phyloP scores from a whole-genome alignment of 805 yeast species.

The Ogataea pignaliae region DNA sequence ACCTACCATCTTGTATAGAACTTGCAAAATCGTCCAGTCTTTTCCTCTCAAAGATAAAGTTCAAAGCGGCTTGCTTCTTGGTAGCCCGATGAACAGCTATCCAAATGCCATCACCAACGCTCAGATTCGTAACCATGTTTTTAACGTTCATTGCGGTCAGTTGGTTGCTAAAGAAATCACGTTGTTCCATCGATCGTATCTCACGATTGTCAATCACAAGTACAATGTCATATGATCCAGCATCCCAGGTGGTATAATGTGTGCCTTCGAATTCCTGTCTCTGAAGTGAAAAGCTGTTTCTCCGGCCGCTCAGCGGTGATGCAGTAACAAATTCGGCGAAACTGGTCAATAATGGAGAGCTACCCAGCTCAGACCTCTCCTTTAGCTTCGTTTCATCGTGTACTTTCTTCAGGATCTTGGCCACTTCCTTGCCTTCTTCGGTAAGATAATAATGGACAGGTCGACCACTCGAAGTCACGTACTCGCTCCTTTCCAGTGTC shows the following conservation, averaged over 20 bases:
- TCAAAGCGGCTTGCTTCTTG: conserved; percentile 61
- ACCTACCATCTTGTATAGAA: conserved; percentile 86
- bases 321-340: no score
- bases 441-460: conserved; percentile 63
- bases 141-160: conserved; percentile 45
- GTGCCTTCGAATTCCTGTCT: conserved; percentile 7
- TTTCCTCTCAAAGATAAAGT: conserved; percentile 87
- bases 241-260: conserved; percentile 56
- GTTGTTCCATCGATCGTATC: conserved; percentile 58
- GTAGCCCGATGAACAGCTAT: conserved; percentile 63
- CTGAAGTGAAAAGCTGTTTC: no score
- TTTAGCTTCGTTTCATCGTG: conserved; percentile 27
- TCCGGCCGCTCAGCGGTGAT: no score
- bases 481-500: conserved; percentile 54
- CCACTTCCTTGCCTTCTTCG: conserved; percentile 63
- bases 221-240: conserved; percentile 52
- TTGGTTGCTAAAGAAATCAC: conserved; percentile 63
- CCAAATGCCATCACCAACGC: conserved; percentile 91
- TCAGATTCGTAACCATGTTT: conserved; percentile 51
- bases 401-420: conserved; percentile 47
- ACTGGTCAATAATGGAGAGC: conserved; percentile 9
- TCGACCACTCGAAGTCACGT: conserved; percentile 52
- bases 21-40: conserved; percentile 78
- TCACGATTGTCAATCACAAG: conserved; percentile 81
- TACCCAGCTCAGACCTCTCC: conserved; percentile 1